Conservation (phyloP, 805 yeast species). For the Suhomyces pyralidae region DNA sequence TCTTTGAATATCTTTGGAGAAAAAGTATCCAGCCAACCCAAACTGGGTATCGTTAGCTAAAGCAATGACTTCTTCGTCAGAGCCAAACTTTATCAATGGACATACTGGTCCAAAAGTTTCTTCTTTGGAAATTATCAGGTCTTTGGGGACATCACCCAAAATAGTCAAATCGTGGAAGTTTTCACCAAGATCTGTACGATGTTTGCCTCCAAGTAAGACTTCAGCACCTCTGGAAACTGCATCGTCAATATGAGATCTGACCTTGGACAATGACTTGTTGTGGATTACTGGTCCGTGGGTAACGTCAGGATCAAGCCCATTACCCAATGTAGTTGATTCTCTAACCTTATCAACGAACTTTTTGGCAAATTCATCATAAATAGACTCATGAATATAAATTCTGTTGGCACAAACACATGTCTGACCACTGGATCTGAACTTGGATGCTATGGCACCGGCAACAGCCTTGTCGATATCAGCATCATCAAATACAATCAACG, state of each 20-base stretch:
- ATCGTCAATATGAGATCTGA: constrained; percentile 59
- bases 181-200: constrained; percentile 54
- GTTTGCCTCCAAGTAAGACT: constrained; percentile 58
- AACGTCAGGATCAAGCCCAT: constrained; percentile 54
- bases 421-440: constrained; percentile 76
- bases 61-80: constrained; percentile 61
- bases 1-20: constrained; percentile 51
- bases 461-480: constrained; percentile 67
- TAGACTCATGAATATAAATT: constrained; percentile 57
- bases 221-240: constrained; percentile 67
- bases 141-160: constrained; percentile 53
- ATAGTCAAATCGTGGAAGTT: constrained; percentile 69
- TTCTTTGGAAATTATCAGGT: constrained; percentile 58
- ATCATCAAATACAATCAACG: constrained; percentile 71
- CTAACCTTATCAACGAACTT: constrained; percentile 42
- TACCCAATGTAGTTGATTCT: constrained; percentile 51
- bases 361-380: constrained; percentile 61
- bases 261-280: constrained; percentile 58
- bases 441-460: constrained; percentile 60
- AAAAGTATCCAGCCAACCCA: constrained; percentile 79
- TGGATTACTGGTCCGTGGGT: constrained; percentile 80
- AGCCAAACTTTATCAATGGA: constrained; percentile 59
- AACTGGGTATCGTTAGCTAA: constrained; percentile 66
- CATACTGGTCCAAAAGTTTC: constrained; percentile 85
- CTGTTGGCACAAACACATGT: constrained; percentile 81